Percentiles rank a stretch among this genome's conserved stretches.
These are phyloP conservation scores for Trifolium dubium DNA, from an alignment of 306 rosid species.

Conservation along the genomic window DNA sequence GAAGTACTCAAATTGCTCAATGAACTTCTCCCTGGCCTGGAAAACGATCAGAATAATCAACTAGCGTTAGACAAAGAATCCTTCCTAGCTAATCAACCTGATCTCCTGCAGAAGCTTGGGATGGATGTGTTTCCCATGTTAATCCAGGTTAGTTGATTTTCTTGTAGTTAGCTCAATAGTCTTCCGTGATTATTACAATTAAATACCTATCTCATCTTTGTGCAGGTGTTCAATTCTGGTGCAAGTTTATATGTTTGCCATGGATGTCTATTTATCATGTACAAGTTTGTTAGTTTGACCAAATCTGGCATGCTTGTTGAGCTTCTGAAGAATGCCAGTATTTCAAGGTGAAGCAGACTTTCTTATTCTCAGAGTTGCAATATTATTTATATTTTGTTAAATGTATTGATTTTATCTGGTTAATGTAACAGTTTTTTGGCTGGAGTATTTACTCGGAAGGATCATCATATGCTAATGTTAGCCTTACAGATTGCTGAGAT, in stretches of 20 bases:
- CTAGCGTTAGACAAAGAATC: conserved; percentile 61
- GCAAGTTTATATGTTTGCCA: conserved; percentile 83
- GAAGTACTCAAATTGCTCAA: conserved; percentile 87
- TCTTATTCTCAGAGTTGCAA: conserved; percentile 28
- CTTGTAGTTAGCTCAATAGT: conserved; percentile 26
- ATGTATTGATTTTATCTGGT: conserved; percentile 43
- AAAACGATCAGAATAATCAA: conserved; percentile 64
- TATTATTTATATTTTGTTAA: conserved; percentile 41
- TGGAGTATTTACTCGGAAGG: conserved; percentile 93
- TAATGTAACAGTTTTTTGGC: conserved; percentile 79
- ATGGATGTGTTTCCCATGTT: conserved; percentile 76
- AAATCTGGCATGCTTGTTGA: conserved; percentile 78
- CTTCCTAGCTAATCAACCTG: conserved; percentile 62
- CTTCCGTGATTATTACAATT: conserved; percentile 28
- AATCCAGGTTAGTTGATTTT: conserved; percentile 74
- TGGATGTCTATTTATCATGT: conserved; percentile 78
- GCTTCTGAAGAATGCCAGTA: conserved; percentile 69
- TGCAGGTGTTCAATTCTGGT: conserved; percentile 92
- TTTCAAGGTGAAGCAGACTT: conserved; percentile 75
- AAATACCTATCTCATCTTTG: conserved; percentile 38
- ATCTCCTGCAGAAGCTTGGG: conserved; percentile 76
- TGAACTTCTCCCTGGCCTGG: conserved; percentile 77
- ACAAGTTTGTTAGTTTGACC: conserved; percentile 77
- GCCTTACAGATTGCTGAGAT: conserved; percentile 80
- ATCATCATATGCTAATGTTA: conserved; percentile 79